Evolutionary conservation across 768 basidiomycete genomes (phyloP), one percentile per base, ranked within the genome.

Genomic region (Agrocybe chaxingu): DNA sequence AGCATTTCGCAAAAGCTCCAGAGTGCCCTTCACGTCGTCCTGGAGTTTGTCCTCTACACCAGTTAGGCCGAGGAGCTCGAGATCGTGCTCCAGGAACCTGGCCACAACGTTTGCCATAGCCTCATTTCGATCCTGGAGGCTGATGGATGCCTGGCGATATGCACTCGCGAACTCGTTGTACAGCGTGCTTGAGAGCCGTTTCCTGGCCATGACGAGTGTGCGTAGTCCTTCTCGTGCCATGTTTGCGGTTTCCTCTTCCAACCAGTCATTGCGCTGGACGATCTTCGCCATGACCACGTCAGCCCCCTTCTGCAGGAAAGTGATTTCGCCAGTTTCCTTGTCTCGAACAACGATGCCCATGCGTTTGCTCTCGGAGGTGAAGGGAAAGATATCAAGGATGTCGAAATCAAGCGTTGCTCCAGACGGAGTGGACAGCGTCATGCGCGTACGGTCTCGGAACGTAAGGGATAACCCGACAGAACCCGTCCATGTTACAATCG

Each of bases 1-100:
- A 0, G 96, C 97, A 65, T 98, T 98, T 57, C 95, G 74, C 55
- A 99, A 67, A 46, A 98, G 63, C 69, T 98, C 97, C 51, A 99
- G 70, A 2, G 97, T 97, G 40, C 86, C 82, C 66, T 90, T 94
- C 60, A 99, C 96, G 18, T 96, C 95, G 53, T 98, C 97, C 62
- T 99, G 97, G 51, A 99, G 70, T 70, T 98, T 98, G 67, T 99
- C 97, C 66, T 99, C 97, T 6, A 99, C 97, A n/a, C 96, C 97
- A 0, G 97, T 99, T 57, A 98, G 68, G 2, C 96, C 96, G 6
- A 98, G 71, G 36, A 99, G 67, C 66, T 99, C 96, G 32, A 99
- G 68, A 54, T 98, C 96, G 35, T 78, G 83, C 68, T 98, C 97
- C 32, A 99, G 71, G 53, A 81, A 78, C 51, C 89, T 79, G 1